phyloP scores from a whole-genome alignment of 1,139 yeast genomes.

The Hyphopichia pseudoburtonii region DNA sequence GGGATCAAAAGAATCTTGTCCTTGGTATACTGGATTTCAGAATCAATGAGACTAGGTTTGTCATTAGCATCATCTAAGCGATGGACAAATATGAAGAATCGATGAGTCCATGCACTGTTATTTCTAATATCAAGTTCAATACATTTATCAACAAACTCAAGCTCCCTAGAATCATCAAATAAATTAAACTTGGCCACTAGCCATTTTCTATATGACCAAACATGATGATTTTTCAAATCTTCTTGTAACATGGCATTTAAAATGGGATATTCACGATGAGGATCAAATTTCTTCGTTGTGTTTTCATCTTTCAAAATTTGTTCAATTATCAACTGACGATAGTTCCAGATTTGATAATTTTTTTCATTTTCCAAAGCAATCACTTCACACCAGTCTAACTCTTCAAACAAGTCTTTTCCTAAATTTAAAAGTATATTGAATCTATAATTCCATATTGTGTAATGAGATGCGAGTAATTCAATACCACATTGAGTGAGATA shows the following conservation, averaged over 20 bases:
- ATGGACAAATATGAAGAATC: slow-evolving; percentile 59
- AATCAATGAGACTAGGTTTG: slow-evolving; percentile 18
- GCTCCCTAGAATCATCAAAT: slow-evolving; percentile 47
- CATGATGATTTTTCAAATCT: slow-evolving; percentile 91
- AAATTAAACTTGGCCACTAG: slow-evolving; percentile 54
- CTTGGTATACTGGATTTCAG: slow-evolving; percentile 42
- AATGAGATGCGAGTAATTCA: slow-evolving; percentile 79
- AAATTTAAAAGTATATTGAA: slow-evolving; percentile 51
- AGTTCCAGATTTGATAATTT: slow-evolving; percentile 96
- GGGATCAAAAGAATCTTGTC: slow-evolving; percentile 59
- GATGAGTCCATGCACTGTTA: slow-evolving; percentile 93
- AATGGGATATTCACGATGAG: slow-evolving; percentile 61
- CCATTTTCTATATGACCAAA: slow-evolving; percentile 93
- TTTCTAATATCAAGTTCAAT: slow-evolving; percentile 71
- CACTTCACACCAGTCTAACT: slow-evolving; percentile 75
- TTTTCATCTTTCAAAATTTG: slow-evolving; percentile 20
- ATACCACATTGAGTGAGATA: slow-evolving; percentile 65
- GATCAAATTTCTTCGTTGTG: slow-evolving; percentile 28
- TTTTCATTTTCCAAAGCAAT: slow-evolving; percentile 77
- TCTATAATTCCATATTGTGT: slow-evolving; percentile 86
- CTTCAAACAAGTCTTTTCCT: slow-evolving; percentile 41
- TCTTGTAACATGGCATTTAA: slow-evolving; percentile 66
- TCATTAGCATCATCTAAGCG: slow-evolving; percentile 11
- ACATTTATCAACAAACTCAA: slow-evolving; percentile 49
- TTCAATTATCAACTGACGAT: slow-evolving; percentile 63